Conservation (phyloP, 2,329 filamentous ascomycete genomes). For the Corynespora cassiicola region DNA sequence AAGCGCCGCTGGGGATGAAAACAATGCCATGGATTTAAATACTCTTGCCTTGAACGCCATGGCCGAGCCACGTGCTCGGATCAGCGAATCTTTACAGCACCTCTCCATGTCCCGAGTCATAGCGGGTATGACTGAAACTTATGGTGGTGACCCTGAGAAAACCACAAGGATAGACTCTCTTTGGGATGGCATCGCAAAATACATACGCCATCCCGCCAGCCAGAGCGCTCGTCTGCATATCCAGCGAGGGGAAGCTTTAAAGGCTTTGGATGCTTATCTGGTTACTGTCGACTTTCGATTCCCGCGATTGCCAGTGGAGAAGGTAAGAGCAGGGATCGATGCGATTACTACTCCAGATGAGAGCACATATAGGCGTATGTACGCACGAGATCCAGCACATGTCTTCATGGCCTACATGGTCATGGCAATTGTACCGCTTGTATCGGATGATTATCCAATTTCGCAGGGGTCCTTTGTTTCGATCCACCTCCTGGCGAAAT, state of each 20-base stretch:
- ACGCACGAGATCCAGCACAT: not conserved
- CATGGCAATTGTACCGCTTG: not conserved
- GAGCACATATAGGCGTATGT: not conserved
- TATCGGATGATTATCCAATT: slow-evolving; percentile 1
- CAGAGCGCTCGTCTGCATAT: not conserved
- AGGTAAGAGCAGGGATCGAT: not conserved
- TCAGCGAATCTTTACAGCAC: not conserved
- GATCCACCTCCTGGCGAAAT: slow-evolving; percentile 1
- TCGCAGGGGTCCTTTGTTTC: slow-evolving; percentile 2
- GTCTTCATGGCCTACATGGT: slow-evolving; percentile 2
- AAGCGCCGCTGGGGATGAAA: too few relatives aligned
- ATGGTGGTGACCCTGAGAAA: not conserved
- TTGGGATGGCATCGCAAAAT: slow-evolving; percentile 1
- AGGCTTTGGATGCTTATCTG: not conserved
- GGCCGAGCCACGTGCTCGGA: not conserved
- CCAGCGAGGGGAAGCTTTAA: not conserved
- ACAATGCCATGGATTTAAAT: not conserved
- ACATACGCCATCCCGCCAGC: not conserved
- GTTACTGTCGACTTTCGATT: slow-evolving; percentile 1
- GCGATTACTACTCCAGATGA: not conserved
- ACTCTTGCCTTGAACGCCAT: not conserved
- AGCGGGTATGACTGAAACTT: slow-evolving; percentile 1
- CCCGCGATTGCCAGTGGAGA: not conserved
- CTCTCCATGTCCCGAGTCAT: slow-evolving; percentile 1
- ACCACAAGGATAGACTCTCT: not conserved